phyloP scores from a whole-genome alignment of 2,329 filamentous ascomycete species.

The Verticillium zaregamsianum region DNA sequence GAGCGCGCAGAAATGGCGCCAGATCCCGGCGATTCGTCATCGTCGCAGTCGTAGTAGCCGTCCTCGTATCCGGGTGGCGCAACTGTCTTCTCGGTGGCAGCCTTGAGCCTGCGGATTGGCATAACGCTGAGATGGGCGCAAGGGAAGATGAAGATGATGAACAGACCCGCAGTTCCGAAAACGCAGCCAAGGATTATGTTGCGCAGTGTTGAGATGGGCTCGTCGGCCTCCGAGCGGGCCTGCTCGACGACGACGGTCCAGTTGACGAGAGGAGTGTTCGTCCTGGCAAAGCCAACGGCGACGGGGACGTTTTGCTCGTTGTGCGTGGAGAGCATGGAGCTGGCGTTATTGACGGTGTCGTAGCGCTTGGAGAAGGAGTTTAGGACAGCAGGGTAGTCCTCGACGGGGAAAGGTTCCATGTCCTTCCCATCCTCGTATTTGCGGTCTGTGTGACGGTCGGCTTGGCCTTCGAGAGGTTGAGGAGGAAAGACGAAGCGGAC shows the following conservation, averaged over 20 bases:
- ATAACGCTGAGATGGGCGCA: conserved; percentile 77
- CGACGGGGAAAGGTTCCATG: conserved; percentile 58
- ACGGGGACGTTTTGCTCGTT: conserved; percentile 71
- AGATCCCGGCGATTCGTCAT: conserved; percentile 37
- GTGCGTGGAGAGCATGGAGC: conserved; percentile 59
- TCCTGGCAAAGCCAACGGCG: conserved; percentile 75
- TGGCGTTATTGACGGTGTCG: conserved; percentile 59
- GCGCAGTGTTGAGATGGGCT: conserved; percentile 69
- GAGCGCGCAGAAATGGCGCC: conserved; percentile 30
- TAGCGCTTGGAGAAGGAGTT: conserved; percentile 53
- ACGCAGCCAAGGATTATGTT: conserved; percentile 80
- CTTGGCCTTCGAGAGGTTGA: conserved; percentile 26
- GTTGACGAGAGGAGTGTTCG: conserved; percentile 64
- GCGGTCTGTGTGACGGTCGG: conserved; percentile 45
- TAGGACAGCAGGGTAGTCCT: conserved; percentile 58
- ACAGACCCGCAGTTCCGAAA: conserved; percentile 73
- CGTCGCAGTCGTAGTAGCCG: conserved; percentile 39
- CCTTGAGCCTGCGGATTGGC: conserved; percentile 72
- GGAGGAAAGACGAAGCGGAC: conserved; percentile 62
- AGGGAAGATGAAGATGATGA: conserved; percentile 69
- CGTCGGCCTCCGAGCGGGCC: conserved; percentile 67
- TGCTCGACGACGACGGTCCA: conserved; percentile 85
- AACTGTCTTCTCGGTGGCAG: conserved; percentile 71
- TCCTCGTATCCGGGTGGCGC: conserved; percentile 57
- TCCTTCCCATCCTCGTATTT: conserved; percentile 44